Evolutionary conservation across 805 yeast genomes (phyloP).

Genomic region (Wickerhamiella bombiphila): DNA sequence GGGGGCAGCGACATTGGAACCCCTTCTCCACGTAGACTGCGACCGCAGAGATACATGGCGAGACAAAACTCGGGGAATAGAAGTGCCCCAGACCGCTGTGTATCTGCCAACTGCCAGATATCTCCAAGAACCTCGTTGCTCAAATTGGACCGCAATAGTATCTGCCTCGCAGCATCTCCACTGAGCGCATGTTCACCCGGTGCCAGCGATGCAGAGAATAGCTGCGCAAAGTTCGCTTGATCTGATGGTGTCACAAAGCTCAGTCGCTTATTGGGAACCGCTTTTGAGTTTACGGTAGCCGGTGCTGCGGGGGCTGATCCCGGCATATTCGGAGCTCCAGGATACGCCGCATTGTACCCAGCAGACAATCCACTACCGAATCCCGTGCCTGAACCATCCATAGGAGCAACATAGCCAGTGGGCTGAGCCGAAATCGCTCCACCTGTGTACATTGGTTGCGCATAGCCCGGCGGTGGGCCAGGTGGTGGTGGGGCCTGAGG

Average conservation of each 20-base stretch:
- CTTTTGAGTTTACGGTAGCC: constrained; percentile 4
- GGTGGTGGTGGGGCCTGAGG: no score
- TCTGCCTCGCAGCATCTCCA: constrained; percentile 56
- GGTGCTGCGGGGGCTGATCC: constrained; percentile 23
- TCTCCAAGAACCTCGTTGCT: constrained; percentile 62
- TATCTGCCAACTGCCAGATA: constrained; percentile 86
- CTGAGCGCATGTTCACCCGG: constrained; percentile 43
- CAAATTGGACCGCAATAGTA: constrained; percentile 66
- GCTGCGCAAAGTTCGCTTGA: constrained; percentile 71
- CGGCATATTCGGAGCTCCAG: no score
- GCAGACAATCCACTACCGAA: no score
- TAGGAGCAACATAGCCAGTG: background rate
- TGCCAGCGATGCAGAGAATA: constrained; percentile 61
- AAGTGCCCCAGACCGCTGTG: constrained; percentile 69
- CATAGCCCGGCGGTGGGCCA: constrained; percentile 1
- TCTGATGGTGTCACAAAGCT: constrained; percentile 76
- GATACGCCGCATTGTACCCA: no score
- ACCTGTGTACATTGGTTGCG: constrained; percentile 1
- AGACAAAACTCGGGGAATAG: constrained; percentile 90
- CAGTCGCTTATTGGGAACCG: constrained; percentile 40
- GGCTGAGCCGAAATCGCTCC: no score
- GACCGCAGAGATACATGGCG: constrained; percentile 74
- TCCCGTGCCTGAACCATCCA: no score
- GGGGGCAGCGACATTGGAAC: constrained; percentile 62
- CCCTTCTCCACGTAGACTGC: constrained; percentile 61